Conservation (phyloP, 2,329 filamentous ascomycete species). For the Chaetomiaceae sp. region DNA sequence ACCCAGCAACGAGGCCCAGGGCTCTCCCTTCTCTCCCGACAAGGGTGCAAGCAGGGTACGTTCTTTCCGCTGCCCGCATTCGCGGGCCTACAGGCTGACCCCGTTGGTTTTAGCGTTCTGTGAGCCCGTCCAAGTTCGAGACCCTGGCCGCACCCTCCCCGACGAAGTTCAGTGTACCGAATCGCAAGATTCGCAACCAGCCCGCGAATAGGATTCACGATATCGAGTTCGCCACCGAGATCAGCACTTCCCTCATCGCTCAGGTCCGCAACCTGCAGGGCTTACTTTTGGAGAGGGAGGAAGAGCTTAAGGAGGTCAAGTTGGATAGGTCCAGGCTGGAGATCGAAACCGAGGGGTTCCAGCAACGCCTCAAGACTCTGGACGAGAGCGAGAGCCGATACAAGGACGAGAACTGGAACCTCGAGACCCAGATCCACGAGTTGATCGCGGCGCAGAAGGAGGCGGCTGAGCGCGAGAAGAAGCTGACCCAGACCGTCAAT, state of each 20-base stretch:
- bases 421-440: constrained; percentile 90
- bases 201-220: constrained; percentile 85
- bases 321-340: constrained; percentile 75
- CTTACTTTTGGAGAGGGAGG: constrained; percentile 80
- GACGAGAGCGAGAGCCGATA: constrained; percentile 95
- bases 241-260: constrained; percentile 88
- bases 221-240: constrained; percentile 97
- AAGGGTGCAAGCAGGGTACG: constrained; percentile 51
- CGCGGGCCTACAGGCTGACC: constrained; percentile 12
- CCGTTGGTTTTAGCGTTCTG: constrained; percentile 51
- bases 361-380: constrained; percentile 72
- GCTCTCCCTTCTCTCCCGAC: constrained; percentile 51
- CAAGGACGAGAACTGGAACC: constrained; percentile 97
- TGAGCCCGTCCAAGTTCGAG: constrained; percentile 74
- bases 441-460: constrained; percentile 69
- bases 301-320: constrained; percentile 70
- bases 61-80: constrained; percentile 8
- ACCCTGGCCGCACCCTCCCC: constrained; percentile 81
- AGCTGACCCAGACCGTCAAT: constrained; percentile 68
- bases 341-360: constrained; percentile 71
- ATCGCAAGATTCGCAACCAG: constrained; percentile 85
- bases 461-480: constrained; percentile 75
- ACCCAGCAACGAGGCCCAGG: constrained; percentile 59
- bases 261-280: constrained; percentile 89
- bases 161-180: constrained; percentile 81